A percentile compares a stretch with the other conserved stretches of the same genome.
These are phyloP conservation scores for Tetrahymena borealis DNA, from an alignment of 73 alveolate species.

Conservation along the genomic window DNA sequence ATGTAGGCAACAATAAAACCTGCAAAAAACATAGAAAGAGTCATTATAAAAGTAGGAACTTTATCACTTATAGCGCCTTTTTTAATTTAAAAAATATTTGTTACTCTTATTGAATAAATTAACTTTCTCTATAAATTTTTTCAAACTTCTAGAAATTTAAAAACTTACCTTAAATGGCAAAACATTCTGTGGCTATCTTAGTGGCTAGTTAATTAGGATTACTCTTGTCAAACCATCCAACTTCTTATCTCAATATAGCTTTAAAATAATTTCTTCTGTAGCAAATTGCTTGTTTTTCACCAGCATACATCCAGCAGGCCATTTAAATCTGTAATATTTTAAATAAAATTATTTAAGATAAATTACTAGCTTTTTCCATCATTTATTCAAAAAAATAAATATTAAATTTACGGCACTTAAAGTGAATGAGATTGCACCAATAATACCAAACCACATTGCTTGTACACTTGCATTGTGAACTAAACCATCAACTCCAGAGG, in stretches of 20 bases:
- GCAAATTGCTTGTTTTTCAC: constrained; percentile 21
- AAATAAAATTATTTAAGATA: not conserved
- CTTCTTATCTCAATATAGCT: constrained; percentile 19
- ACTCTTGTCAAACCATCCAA: constrained; percentile 35
- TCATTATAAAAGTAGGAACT: constrained; percentile 51
- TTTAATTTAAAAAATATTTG: not conserved
- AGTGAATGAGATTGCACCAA: not conserved
- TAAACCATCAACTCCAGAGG: not conserved
- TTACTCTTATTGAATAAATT: too few relatives aligned
- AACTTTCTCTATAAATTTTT: too few relatives aligned
- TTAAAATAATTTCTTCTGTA: constrained; percentile 13
- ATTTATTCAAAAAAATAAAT: not conserved
- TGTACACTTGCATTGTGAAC: constrained; percentile 5
- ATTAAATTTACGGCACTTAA: constrained; percentile 2
- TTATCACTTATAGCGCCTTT: constrained; percentile 74
- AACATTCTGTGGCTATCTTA: constrained; percentile 21
- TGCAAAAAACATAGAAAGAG: constrained; percentile 52
- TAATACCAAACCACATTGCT: constrained; percentile 3
- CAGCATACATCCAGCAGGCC: constrained; percentile 25
- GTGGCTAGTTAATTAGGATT: constrained; percentile 31
- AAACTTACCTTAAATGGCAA: constrained; percentile 7
- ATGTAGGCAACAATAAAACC: constrained; percentile 41
- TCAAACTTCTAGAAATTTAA: not conserved
- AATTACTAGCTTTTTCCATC: too few relatives aligned
- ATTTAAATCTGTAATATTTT: not conserved